Base-by-base conservation (phyloP, 2,329 filamentous ascomycete genomes). In the Paraphoma sp. region DNA sequence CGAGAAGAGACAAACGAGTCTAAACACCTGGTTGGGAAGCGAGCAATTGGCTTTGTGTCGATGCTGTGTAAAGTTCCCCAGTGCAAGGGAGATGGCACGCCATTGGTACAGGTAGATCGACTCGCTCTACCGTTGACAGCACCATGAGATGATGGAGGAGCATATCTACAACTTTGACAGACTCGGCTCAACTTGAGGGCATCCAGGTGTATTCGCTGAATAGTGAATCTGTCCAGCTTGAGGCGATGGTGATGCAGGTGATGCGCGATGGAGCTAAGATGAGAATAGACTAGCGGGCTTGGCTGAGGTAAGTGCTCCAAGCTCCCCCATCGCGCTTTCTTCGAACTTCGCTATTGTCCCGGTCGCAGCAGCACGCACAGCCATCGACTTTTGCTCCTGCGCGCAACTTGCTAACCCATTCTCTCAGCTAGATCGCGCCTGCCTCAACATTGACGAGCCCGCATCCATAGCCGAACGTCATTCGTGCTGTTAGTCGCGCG, bases 281-380 rank as follows among this genome's bases (percentile, higher is more conserved):
- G n/a, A 4, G 16, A 17, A 3, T 47, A 17, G 28, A 6, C 33
- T 52, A 46, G 50, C 33, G 42, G 23, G 7, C 50, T 52, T 52
- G 50, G 50, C 50, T 41, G 43, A 51, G 30, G 50, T 46, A 30
- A 46, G 42, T 41, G 43, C 47, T 45, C 31, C 18, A 29, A 40
- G 41, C 45, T 38, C 33, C 9, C 33, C 14, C 33, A 36, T 28
- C 45, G 51, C 45, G 51, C 51, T 38, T 45, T 49, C 44, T 48
- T 47, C 50, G 48, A 53, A 30, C 31, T 53, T 53, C 33, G 28
- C 53, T 44, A 47, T 55, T 54, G 54, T 53, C 52, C 48, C 49
- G 29, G 52, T 54, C 51, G 56, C 53, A 52, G 45, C 41, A 53
- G 54, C 55, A 52, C 29, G 41, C 53, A 44, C 43, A 10, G 30